Base-by-base conservation (phyloP, 1,284 basidiomycete species). In the Heterobasidion occidentale region DNA sequence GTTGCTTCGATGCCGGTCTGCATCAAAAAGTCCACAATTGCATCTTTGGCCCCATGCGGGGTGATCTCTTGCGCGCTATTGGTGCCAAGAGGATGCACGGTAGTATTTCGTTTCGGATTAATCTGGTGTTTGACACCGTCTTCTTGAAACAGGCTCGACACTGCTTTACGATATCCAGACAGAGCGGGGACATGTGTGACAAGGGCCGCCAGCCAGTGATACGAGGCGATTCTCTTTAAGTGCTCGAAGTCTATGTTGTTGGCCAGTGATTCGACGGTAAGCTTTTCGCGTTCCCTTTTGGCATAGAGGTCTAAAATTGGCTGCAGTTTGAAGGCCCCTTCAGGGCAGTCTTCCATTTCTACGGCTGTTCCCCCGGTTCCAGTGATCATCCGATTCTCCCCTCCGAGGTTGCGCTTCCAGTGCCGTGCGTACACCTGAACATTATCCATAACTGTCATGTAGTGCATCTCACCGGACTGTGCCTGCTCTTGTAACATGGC, bases 11-110 rank as follows among this genome's bases (percentile, higher is more conserved):
- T 48, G 1, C 58, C 59, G 3, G 58, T 17, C 58, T 64, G 62
- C 14, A 12, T 17, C 1, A 58, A 12, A 46, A 64, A 62, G 45
- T 64, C 61, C 2, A 12, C 8, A 8, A 63, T 9, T 0, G 56
- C 61, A 14, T 58, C 55, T 44, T 60, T 61, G 52, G 61, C 59
- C 1, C 61, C 61, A 36, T 56, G 45, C 5, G 52, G 52, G 9
- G 58, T 46, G 1, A 58, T 56, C 55, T 64, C 63, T n/a, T 63
- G 46, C 6, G 57, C 53, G 14, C 51, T 51, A 27, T 62, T 63
- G 0, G 61, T 60, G 4, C 54, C 60, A 5, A 64, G 57, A 2
- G 63, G 63, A 36, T 53, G 17, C 8, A 63, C 42, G 6, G 49
- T 54, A 6, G 56, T 60, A 20, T 56, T 49, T 6, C 59, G 49